Evolutionary conservation across 805 yeast genomes (phyloP).

Genomic region (Nakazawaea anatomiae): DNA sequence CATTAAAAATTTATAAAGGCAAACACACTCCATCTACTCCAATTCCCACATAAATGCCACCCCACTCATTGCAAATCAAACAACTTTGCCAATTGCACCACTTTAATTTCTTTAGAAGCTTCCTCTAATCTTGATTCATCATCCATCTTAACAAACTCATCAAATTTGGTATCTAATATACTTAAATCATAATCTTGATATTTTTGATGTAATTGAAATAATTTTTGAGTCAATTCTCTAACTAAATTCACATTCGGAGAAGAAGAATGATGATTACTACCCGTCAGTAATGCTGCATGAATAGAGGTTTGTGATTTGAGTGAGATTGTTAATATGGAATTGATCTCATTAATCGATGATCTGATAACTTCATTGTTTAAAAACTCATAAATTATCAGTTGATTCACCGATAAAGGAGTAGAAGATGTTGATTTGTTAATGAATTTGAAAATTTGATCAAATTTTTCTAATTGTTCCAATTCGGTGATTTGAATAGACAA

Average conservation of each 20-base stretch:
- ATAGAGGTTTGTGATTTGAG: background rate
- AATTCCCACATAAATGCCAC: background rate
- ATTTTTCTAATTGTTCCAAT: background rate
- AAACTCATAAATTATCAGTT: background rate
- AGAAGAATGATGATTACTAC: background rate
- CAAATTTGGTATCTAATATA: background rate
- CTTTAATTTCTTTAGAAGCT: background rate
- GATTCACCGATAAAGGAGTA: background rate
- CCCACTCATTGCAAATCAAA: background rate
- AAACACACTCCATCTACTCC: background rate
- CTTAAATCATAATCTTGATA: conserved; percentile 5
- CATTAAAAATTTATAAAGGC: background rate
- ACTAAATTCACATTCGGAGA: background rate
- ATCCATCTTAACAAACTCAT: background rate
- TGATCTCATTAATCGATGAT: background rate
- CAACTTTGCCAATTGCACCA: background rate
- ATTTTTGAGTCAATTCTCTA: background rate
- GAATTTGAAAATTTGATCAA: background rate
- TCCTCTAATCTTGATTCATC: background rate
- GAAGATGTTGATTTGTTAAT: background rate
- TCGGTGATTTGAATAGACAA: too few species aligned
- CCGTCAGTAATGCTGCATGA: too few species aligned
- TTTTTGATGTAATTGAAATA: background rate
- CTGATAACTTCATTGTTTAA: background rate
- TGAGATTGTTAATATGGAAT: background rate